A percentile compares a stretch with the other conserved stretches of the same genome.
These are phyloP conservation scores for Penicillium expansum DNA, from an alignment of 2,329 filamentous ascomycete species.

Conservation along the genomic window DNA sequence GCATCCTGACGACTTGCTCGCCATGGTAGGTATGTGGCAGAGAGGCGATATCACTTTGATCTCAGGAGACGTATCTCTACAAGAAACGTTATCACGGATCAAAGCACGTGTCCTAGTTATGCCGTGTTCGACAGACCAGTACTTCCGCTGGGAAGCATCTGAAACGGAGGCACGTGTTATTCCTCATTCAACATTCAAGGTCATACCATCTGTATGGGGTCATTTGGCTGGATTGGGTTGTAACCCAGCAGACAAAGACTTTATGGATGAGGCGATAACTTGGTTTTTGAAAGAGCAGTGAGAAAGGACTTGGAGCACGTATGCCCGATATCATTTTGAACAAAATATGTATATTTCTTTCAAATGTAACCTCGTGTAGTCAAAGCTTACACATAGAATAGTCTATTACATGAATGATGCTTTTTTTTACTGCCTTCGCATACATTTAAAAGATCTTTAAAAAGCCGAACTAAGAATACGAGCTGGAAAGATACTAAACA, in stretches of 20 bases:
- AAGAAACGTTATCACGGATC: slow-evolving; percentile 10
- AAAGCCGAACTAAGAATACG: too few species aligned
- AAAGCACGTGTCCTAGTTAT: slow-evolving; percentile 34
- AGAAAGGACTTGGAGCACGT: too few species aligned
- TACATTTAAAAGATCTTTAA: too few species aligned
- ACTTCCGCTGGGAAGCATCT: slow-evolving; percentile 33
- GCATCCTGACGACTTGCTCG: slow-evolving; percentile 47
- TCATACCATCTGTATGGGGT: slow-evolving; percentile 35
- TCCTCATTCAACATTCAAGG: slow-evolving; percentile 13
- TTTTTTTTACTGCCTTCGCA: too few species aligned
- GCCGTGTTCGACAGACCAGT: slow-evolving; percentile 39
- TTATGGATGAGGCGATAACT: slow-evolving; percentile 28
- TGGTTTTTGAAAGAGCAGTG: slow-evolving; percentile 15
- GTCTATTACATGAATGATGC: too few species aligned
- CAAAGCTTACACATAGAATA: too few species aligned
- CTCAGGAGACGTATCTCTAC: slow-evolving; percentile 13
- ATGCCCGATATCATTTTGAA: too few species aligned
- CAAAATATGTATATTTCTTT: too few species aligned
- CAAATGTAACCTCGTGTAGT: too few species aligned
- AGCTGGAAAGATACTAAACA: too few species aligned
- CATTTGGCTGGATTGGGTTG: slow-evolving; percentile 31
- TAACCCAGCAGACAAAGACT: slow-evolving; percentile 26
- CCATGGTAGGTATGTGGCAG: slow-evolving; percentile 48
- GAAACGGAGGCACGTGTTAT: slow-evolving; percentile 17
- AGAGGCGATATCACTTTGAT: slow-evolving; percentile 37